phyloP scores from a whole-genome alignment of 148 eudicot species.

The Salicornia ramosissima region DNA sequence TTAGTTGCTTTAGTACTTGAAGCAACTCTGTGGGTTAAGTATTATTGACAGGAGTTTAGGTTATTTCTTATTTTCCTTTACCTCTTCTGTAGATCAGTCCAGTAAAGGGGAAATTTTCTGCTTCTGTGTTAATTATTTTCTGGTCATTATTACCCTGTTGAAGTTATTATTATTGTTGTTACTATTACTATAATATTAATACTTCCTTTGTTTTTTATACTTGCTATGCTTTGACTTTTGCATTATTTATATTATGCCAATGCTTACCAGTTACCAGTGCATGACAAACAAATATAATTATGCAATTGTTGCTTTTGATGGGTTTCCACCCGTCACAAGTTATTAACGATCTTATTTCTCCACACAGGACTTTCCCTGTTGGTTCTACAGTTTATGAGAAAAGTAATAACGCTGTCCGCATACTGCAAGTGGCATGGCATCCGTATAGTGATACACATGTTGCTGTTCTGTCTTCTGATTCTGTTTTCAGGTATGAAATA shows the following conservation, averaged over 20 bases:
- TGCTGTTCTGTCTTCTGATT: conserved; percentile 89
- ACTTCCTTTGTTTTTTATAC: too few species aligned
- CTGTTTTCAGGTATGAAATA: conserved; percentile 70
- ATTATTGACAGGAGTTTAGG: background rate
- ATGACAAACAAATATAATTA: background rate
- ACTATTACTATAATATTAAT: background rate
- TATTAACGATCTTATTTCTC: background rate
- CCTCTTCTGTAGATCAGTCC: background rate
- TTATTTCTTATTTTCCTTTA: background rate
- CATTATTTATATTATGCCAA: too few species aligned
- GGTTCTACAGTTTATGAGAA: conserved; percentile 62
- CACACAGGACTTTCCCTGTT: conserved; percentile 59
- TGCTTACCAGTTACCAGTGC: too few species aligned
- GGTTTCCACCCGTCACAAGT: background rate
- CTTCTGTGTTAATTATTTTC: background rate
- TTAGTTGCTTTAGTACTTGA: background rate
- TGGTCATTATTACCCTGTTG: background rate
- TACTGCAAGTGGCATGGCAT: conserved; percentile 76
- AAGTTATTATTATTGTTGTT: too few species aligned
- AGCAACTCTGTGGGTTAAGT: background rate
- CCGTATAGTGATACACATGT: conserved; percentile 79
- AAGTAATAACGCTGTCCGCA: conserved; percentile 43
- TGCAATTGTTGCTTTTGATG: background rate
- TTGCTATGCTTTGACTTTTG: background rate
- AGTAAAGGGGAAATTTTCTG: background rate